Evolutionary conservation across 805 yeast genomes (phyloP).

Genomic region (Candida insectalens): DNA sequence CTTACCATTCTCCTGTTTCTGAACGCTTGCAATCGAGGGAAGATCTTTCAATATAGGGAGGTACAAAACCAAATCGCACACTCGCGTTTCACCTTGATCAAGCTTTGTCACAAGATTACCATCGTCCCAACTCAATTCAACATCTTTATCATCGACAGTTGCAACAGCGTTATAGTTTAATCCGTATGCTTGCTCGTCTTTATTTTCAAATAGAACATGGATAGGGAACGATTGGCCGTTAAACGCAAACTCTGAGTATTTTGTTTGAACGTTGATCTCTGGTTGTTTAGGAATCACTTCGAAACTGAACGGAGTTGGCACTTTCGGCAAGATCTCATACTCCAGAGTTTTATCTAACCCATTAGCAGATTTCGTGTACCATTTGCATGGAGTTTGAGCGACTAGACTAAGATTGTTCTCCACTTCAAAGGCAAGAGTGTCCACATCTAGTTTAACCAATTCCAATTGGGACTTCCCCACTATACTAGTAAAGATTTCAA

Average conservation of each 20-base stretch:
- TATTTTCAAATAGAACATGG: slow-evolving; percentile 16
- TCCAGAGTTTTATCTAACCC: slow-evolving; percentile 9
- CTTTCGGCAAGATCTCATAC: slow-evolving; percentile 9
- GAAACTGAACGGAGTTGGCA: slow-evolving; percentile 7
- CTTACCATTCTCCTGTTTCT: neutral
- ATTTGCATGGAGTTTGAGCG: neutral
- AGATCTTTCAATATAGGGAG: slow-evolving; percentile 15
- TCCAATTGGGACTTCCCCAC: slow-evolving; percentile 18
- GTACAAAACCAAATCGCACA: slow-evolving; percentile 6
- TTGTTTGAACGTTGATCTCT: slow-evolving; percentile 17
- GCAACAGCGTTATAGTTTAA: slow-evolving; percentile 14
- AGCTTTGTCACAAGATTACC: slow-evolving; percentile 4
- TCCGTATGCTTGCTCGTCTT: slow-evolving; percentile 24
- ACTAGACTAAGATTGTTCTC: slow-evolving; percentile 7
- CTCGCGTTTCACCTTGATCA: slow-evolving; percentile 1
- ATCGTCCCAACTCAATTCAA: slow-evolving; percentile 13
- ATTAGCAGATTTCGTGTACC: slow-evolving; percentile 8
- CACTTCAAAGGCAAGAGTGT: slow-evolving; percentile 7
- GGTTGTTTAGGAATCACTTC: slow-evolving; percentile 33
- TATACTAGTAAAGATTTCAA: slow-evolving; percentile 11
- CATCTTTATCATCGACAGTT: slow-evolving; percentile 5
- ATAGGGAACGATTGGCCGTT: slow-evolving; percentile 23
- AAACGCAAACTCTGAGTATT: slow-evolving; percentile 17
- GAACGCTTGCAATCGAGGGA: slow-evolving; percentile 2
- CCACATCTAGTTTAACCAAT: slow-evolving; percentile 9